phyloP scores from a whole-genome alignment of 257 asterid genomes.

The Agastache rugosa region DNA sequence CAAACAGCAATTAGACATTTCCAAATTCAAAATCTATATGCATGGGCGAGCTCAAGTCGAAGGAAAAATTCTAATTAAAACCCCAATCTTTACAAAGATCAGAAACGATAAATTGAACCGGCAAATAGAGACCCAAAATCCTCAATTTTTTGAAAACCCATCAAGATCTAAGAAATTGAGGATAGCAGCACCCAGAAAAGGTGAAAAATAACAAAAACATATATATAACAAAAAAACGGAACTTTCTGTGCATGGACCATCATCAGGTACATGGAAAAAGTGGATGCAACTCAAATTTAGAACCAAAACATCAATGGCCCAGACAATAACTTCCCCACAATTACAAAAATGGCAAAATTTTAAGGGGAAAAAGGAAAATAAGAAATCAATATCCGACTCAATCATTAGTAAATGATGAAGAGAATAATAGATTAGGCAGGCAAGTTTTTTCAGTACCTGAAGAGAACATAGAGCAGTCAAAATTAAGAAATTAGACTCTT shows the following conservation, averaged over 20 bases:
- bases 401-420: slow-evolving; percentile 44
- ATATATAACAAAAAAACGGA: not conserved
- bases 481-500: slow-evolving; percentile 37
- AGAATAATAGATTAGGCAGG: slow-evolving; percentile 12
- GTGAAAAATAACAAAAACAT: slow-evolving; percentile 7
- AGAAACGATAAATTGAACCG: not conserved
- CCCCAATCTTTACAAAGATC: slow-evolving; percentile 34
- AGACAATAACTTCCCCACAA: slow-evolving; percentile 29
- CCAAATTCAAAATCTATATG: slow-evolving; percentile 30
- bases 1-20: slow-evolving; percentile 16
- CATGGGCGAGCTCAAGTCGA: slow-evolving; percentile 34
- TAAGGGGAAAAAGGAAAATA: not conserved
- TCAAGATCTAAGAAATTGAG: slow-evolving; percentile 47
- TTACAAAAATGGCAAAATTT: slow-evolving; percentile 31
- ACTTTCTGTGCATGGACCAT: slow-evolving; percentile 41
- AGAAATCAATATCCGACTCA: slow-evolving; percentile 22
- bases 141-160: slow-evolving; percentile 30
- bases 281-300: slow-evolving; percentile 32
- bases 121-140: slow-evolving; percentile 4
- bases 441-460: slow-evolving; percentile 37
- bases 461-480: slow-evolving; percentile 39
- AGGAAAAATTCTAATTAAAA: slow-evolving; percentile 23
- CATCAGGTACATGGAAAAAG: slow-evolving; percentile 30
- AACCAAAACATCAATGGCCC: slow-evolving; percentile 41
- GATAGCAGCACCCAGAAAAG: not conserved